Evolutionary conservation across 2,329 filamentous ascomycete species (phyloP), one percentile per base, ranked within the genome.

Genomic region (Coniosporium tulheliwenetii): DNA sequence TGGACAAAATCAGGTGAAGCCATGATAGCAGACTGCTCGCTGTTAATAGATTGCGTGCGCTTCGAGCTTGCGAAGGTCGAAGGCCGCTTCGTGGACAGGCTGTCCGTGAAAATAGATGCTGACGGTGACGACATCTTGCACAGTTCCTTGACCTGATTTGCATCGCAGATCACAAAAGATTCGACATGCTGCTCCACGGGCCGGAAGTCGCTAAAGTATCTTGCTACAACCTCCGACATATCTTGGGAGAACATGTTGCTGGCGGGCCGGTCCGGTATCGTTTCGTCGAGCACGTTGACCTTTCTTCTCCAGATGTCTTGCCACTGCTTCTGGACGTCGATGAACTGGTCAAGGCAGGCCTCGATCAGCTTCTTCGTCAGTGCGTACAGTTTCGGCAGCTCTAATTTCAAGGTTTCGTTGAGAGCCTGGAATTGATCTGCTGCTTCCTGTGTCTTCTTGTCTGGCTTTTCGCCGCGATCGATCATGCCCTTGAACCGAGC

Each of bases 401-500:
- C 89, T 48, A 89, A 81, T 61, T 94, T 95, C 44, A 96, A 69
- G 1, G 89, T 85, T 46, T 94, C 85, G 54, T 96, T 96, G 44
- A 98, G 69, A 7, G 86, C 85, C 34, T 84, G 74, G 58, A 94
- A 98, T 55, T 93, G 81, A 52, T 94, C 85, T 14, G 86, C 85
- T 33, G 82, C 75, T 50, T 93, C 85, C 12, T 75, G 69, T 3
- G 87, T 79, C 57, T 89, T 91, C 52, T 85, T 81, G 57, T 96
- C 89, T 10, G 85, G 70, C 50, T 85, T 93, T 59, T 93, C 87
- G 46, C 85, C 85, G 30, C 76, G 71, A 36, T 85, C 82, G 53
- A 81, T 80, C 43, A 87, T 70, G 49, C 81, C 75, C 52, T 84
- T 79, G 50, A 76, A 85, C 49, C 82, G 82, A 48, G 89, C 85